Conservation (phyloP, 2,329 filamentous ascomycete genomes). For the Fusarium torulosum region DNA sequence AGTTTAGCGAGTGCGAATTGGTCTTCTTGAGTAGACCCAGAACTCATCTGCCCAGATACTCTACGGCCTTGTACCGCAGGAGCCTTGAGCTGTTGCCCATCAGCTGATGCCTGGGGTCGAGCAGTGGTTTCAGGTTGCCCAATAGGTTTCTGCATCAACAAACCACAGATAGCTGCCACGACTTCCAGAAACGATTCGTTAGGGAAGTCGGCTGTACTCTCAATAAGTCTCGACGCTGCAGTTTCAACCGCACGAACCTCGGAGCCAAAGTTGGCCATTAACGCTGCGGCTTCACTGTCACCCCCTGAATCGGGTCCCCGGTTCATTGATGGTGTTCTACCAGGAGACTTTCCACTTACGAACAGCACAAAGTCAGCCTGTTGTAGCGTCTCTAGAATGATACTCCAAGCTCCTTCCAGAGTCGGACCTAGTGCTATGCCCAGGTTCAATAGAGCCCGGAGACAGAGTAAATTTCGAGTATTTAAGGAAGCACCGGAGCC, state of each 20-base stretch:
- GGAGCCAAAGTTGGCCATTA: conserved; percentile 76
- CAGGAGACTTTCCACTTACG: conserved; percentile 68
- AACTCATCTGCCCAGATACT: conserved; percentile 58
- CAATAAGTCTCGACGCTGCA: conserved; percentile 86
- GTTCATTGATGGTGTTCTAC: conserved; percentile 62
- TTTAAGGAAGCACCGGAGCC: conserved; percentile 71
- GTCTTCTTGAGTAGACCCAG: conserved; percentile 70
- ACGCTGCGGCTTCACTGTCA: conserved; percentile 63
- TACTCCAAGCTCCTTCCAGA: conserved; percentile 86
- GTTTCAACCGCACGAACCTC: conserved; percentile 92
- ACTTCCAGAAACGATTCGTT: conserved; percentile 84
- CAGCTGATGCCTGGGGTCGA: conserved; percentile 37
- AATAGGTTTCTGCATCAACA: conserved; percentile 66
- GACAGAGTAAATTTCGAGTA: conserved; percentile 88
- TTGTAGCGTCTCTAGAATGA: conserved; percentile 90
- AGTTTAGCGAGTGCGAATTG: conserved; percentile 79
- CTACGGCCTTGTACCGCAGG: conserved; percentile 59
- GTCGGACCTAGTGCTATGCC: conserved; percentile 95
- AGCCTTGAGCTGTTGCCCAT: conserved; percentile 51
- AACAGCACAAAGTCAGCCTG: conserved; percentile 91
- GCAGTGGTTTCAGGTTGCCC: conserved; percentile 38
- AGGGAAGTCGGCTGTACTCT: conserved; percentile 92
- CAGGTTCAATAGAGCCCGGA: conserved; percentile 91
- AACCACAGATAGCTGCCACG: conserved; percentile 77
- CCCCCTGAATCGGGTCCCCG: conserved; percentile 61